Conservation (phyloP, 2,329 filamentous ascomycete species). For the Colletotrichum tabaci region DNA sequence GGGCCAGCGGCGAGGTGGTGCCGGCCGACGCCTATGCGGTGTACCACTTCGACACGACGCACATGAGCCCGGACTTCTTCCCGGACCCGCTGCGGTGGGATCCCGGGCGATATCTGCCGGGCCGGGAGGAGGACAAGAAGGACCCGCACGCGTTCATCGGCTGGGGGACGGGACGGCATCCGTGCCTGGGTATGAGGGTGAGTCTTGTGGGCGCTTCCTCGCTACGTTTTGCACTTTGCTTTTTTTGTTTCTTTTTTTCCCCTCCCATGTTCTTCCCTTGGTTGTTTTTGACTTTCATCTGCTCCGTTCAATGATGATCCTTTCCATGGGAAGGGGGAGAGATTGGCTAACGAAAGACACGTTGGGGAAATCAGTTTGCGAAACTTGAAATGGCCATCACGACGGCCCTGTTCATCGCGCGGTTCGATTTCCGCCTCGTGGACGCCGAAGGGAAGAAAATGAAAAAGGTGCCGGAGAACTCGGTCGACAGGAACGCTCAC, state of each 20-base stretch:
- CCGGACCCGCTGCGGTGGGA: constrained; percentile 64
- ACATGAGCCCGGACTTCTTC: constrained; percentile 65
- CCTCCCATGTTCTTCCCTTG: no score
- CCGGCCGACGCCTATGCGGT: constrained; percentile 63
- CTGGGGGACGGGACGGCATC: constrained; percentile 55
- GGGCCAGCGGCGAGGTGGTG: constrained; percentile 62
- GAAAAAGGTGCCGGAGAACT: constrained; percentile 47
- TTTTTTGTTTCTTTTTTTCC: not conserved
- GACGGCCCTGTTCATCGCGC: constrained; percentile 63
- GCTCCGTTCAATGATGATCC: no score
- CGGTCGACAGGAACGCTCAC: constrained; percentile 54
- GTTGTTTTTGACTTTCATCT: not conserved
- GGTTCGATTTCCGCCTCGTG: constrained; percentile 62
- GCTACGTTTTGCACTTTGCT: no score
- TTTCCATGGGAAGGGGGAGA: not conserved
- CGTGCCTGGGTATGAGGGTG: constrained; percentile 49
- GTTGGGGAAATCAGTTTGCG: constrained; percentile 56
- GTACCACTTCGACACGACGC: constrained; percentile 63
- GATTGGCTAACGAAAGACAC: constrained; percentile 18
- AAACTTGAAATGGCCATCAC: constrained; percentile 68
- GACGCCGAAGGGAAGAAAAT: constrained; percentile 55
- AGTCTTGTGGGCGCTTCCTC: constrained; percentile 33
- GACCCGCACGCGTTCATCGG: constrained; percentile 50
- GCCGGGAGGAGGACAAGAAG: constrained; percentile 61
- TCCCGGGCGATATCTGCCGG: constrained; percentile 63